These are phyloP conservation scores for Cryptosporidium meleagridis DNA, from an alignment of 169 alveolate genomes.

Conservation along the genomic window DNA sequence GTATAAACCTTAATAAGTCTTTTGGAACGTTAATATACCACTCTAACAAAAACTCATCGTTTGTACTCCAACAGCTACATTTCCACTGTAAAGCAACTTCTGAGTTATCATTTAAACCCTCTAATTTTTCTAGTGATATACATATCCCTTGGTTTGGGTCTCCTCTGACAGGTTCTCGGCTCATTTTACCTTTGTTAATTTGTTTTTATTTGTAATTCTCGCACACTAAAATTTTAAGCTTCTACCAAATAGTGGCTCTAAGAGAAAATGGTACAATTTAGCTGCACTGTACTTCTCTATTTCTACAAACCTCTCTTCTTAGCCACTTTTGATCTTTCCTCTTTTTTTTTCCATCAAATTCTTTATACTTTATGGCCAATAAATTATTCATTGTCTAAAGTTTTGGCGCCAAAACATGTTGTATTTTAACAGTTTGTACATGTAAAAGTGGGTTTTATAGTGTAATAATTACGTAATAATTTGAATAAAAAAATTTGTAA, in stretches of 20 bases:
- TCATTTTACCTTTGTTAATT: background rate
- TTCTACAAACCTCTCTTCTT: background rate
- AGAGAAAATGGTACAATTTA: background rate
- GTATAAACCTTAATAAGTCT: background rate
- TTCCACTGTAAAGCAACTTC: constrained; percentile 34
- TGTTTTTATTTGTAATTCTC: background rate
- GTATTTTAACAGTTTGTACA: background rate
- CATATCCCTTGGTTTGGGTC: constrained; percentile 73
- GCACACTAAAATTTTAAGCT: background rate
- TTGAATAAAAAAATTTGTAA: no score
- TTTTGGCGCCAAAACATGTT: constrained; percentile 14
- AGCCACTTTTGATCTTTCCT: background rate
- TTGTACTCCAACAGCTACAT: constrained; percentile 70
- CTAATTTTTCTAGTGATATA: constrained; percentile 16
- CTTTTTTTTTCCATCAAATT: background rate
- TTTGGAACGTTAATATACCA: constrained; percentile 65
- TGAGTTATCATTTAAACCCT: background rate
- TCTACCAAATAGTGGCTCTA: background rate
- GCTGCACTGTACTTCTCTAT: background rate
- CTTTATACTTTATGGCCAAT: background rate
- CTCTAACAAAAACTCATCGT: constrained; percentile 56
- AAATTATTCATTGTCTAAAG: background rate
- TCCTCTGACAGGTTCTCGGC: constrained; percentile 41
- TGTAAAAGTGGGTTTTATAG: background rate
- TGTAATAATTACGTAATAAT: no score